These are phyloP conservation scores for Entoloma clypeatum DNA, from an alignment of 1,284 basidiomycete species.

Conservation along the genomic window DNA sequence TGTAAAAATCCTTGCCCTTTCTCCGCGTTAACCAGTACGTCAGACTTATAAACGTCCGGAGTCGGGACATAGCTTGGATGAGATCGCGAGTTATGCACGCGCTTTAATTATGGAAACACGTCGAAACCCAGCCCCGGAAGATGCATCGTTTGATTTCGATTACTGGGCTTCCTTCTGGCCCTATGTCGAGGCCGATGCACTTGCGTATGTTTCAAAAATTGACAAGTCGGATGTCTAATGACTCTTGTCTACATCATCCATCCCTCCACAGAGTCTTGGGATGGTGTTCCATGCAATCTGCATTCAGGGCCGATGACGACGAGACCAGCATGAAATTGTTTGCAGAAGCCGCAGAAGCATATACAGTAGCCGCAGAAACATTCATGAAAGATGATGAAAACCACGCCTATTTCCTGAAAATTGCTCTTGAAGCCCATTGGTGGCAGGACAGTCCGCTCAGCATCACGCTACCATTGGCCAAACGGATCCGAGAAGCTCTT, in stretches of 20 bases:
- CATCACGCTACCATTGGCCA: conserved; percentile 21
- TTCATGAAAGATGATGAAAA: conserved; percentile 35
- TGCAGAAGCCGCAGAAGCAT: conserved; percentile 21
- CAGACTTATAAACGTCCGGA: conserved; percentile 8
- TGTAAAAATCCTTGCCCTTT: no score
- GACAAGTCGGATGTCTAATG: not conserved
- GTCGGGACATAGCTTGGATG: conserved; percentile 17
- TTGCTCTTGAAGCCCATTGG: conserved; percentile 28
- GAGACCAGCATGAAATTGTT: conserved; percentile 14
- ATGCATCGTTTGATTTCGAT: conserved; percentile 21
- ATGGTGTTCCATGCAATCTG: conserved; percentile 29
- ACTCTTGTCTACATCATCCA: no score
- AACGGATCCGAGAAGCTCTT: conserved; percentile 22
- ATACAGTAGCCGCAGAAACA: conserved; percentile 24
- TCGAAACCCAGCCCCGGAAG: conserved; percentile 11
- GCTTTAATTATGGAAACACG: conserved; percentile 27
- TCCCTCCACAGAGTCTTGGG: conserved; percentile 26
- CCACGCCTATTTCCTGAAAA: conserved; percentile 24
- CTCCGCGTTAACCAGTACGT: not conserved
- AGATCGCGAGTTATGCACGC: conserved; percentile 26
- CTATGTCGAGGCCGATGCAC: conserved; percentile 35
- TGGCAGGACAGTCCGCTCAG: conserved; percentile 18
- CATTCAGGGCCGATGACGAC: conserved; percentile 13
- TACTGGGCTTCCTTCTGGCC: conserved; percentile 31
- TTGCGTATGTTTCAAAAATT: conserved; percentile 27